Evolutionary conservation across 805 yeast species (phyloP).

Genomic region (Ogataea zsoltii): DNA sequence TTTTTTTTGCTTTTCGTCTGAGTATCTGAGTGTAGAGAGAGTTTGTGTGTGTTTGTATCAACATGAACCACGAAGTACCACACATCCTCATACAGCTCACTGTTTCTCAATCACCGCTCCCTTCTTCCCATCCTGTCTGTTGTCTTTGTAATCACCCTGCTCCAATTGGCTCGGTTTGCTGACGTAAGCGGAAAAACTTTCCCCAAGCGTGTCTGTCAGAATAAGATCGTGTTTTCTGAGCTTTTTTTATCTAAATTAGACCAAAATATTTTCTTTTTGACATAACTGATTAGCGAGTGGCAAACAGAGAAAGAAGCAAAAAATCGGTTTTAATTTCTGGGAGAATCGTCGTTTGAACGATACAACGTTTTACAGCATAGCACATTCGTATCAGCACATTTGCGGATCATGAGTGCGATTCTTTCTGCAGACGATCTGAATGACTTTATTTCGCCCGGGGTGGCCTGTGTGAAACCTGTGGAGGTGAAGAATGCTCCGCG

Average conservation of each 20-base stretch:
- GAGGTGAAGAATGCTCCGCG: conserved; percentile 39
- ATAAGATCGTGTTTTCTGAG: neutral
- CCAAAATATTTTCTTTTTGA: neutral
- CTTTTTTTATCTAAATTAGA: conserved; percentile 3
- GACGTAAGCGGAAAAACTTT: neutral
- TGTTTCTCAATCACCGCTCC: no score
- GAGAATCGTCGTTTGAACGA: no score
- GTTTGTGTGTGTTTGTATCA: no score
- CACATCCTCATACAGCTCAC: no score
- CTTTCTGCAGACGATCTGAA: conserved; percentile 88
- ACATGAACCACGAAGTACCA: no score
- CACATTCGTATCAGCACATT: neutral
- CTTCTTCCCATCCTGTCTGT: no score
- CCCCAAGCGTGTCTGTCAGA: neutral
- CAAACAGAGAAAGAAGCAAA: neutral
- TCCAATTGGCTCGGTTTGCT: neutral
- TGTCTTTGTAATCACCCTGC: neutral
- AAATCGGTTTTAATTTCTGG: neutral
- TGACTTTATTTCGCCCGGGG: conserved; percentile 92
- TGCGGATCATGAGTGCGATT: conserved; percentile 70
- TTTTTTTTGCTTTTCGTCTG: no score
- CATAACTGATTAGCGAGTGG: no score
- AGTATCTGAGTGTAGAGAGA: no score
- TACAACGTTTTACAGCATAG: no score
- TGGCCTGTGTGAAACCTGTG: conserved; percentile 91